Base-by-base conservation (phyloP, 225 moss, liverwort and hornwort species). In the Physcomitrium patens region DNA sequence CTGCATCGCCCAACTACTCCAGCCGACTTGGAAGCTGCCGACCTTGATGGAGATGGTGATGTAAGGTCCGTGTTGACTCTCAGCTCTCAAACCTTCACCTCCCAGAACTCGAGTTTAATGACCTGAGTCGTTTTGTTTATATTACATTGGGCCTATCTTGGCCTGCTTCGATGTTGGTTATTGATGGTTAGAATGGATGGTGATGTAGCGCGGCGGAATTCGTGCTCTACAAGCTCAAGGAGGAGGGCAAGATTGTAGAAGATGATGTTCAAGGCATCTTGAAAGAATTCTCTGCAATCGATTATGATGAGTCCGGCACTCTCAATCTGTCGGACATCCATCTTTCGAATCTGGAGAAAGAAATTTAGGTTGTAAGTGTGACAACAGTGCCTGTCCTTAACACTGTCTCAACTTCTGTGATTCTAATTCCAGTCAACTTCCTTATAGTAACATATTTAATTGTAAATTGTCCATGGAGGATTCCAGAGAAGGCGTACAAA, bases 161-260 rank as follows among this genome's bases (percentile, higher is more conserved):
- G 18, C 37, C 41, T 67, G 31, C 63, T 74, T 67, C 56, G n/a
- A 74, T 24, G 15, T 57, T 50, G 10, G 37, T 24, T 67, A 47
- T 73, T 77, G 49, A 78, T 70, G n/a, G 43, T 71, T 67, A 49
- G 22, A 62, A 57, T 72, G 57, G 6, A 9, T 76, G 76, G 51
- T 74, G 80, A 41, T 6, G 55, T 85, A 91, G 83, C 82, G 87
- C 90, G 44, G 75, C 89, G 16, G 92, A 96, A 78, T 96, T 96
- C 79, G 87, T 96, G 13, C 65, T 96, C 37, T 90, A 81, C 79
- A 93, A 96, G 85, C 82, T 96, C 75, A 93, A 93, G 80, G 93
- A 96, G 86, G 77, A 83, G 22, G 93, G 96, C 31, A 96, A 93
- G 77, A 78, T 93, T 75, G 65, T 58, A 19, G 78, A 89, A 44